Conservation (phyloP, 345 rosid species). For the Nasturtium officinale region DNA sequence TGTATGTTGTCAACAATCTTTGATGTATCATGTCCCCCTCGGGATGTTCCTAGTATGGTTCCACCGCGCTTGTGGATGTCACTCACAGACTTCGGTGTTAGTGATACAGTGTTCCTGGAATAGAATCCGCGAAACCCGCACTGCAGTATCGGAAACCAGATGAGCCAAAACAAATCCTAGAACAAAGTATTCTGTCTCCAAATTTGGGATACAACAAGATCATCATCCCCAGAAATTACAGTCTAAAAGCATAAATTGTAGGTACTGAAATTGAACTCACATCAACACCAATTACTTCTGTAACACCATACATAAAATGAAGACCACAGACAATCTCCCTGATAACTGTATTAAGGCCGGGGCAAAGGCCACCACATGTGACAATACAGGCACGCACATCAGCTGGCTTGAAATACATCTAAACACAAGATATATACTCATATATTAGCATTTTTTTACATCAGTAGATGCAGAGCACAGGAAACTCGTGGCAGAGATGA, state of each 20-base stretch:
- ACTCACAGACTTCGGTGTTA: conserved; percentile 70
- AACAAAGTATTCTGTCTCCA: too few relatives aligned
- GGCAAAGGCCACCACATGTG: conserved; percentile 96
- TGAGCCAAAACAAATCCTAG: conserved; percentile 3
- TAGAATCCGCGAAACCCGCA: conserved; percentile 93
- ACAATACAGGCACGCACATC: conserved; percentile 91
- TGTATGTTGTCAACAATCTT: conserved; percentile 94
- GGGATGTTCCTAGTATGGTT: conserved; percentile 79
- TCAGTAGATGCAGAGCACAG: background rate
- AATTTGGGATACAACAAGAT: too few relatives aligned
- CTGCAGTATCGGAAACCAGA: conserved; percentile 46
- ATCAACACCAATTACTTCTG: conserved; percentile 68
- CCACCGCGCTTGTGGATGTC: conserved; percentile 97
- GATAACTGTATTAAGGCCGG: conserved; percentile 93
- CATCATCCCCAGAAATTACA: background rate
- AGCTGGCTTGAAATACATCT: conserved; percentile 72
- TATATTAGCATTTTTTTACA: conserved; percentile 8
- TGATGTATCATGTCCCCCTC: conserved; percentile 74
- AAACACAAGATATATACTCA: conserved; percentile 8
- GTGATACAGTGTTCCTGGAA: conserved; percentile 65
- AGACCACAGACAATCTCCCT: conserved; percentile 88
- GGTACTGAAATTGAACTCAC: conserved; percentile 51
- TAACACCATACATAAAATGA: conserved; percentile 81
- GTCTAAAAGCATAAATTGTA: background rate
- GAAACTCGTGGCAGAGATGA: conserved; percentile 9